phyloP scores from a whole-genome alignment of 1,139 yeast genomes.

The Kodamaea sp. region DNA sequence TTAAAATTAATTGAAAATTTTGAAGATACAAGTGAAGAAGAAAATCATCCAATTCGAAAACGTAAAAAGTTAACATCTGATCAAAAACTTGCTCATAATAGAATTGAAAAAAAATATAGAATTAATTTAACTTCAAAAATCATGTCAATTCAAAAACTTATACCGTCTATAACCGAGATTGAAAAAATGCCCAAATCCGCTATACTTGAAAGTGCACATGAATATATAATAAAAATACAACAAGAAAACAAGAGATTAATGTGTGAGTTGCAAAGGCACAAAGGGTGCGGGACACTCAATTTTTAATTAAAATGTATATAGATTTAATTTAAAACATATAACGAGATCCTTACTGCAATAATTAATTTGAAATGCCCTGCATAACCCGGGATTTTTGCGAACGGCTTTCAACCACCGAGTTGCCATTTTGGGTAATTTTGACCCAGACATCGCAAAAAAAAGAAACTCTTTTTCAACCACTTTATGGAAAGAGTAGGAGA shows the following conservation, averaged over 20 bases:
- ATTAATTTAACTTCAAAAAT: constrained; percentile 71
- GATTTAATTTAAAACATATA: no score
- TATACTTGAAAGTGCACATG: constrained; percentile 64
- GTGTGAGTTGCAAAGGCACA: constrained; percentile 20
- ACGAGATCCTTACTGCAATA: no score
- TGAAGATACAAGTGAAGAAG: constrained; percentile 2
- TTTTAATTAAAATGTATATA: no score
- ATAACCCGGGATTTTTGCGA: no score
- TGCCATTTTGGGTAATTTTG: no score
- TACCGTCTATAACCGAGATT: constrained; percentile 39
- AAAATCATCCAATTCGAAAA: constrained; percentile 2
- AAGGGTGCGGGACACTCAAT: no score
- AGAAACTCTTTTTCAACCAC: neutral
- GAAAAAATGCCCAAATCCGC: constrained; percentile 55
- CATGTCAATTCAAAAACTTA: constrained; percentile 59
- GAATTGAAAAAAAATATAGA: constrained; percentile 67
- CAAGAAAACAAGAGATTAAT: constrained; percentile 37
- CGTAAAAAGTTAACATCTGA: constrained; percentile 55
- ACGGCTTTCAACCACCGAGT: no score
- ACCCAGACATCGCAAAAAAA: neutral
- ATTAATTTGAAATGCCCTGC: no score
- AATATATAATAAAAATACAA: constrained; percentile 51
- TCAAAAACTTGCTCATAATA: constrained; percentile 70
- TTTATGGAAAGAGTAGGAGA: neutral
- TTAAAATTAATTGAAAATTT: constrained; percentile 2